phyloP scores from a whole-genome alignment of 176 grass and related monocot species.

The Oryza australiensis region DNA sequence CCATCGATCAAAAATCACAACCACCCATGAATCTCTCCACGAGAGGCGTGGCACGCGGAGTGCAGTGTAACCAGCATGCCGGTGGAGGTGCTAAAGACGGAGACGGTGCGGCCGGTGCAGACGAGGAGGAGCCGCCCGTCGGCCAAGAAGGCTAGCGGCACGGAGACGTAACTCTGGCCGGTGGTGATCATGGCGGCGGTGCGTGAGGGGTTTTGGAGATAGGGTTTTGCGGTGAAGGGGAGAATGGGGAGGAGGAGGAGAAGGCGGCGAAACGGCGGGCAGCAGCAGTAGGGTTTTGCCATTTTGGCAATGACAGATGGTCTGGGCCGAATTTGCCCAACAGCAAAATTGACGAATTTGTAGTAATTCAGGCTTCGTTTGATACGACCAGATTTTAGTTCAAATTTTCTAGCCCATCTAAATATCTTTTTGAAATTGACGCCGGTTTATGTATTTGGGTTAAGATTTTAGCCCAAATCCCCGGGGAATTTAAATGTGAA shows the following conservation, averaged over 20 bases:
- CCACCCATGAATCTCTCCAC: not conserved
- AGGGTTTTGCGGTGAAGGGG: slow-evolving; percentile 25
- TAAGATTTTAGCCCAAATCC: not conserved
- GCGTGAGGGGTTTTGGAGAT: not conserved
- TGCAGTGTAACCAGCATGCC: slow-evolving; percentile 67
- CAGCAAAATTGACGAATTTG: too few relatives aligned
- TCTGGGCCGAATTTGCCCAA: too few relatives aligned
- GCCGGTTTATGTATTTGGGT: not conserved
- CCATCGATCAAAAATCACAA: not conserved
- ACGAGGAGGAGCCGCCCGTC: slow-evolving; percentile 68
- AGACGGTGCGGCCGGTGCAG: slow-evolving; percentile 74
- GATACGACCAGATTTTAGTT: not conserved
- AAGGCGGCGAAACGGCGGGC: not conserved
- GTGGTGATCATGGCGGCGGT: slow-evolving; percentile 72
- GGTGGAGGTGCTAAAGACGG: slow-evolving; percentile 75
- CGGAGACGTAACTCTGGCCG: slow-evolving; percentile 77
- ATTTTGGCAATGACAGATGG: not conserved
- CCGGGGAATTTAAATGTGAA: not conserved
- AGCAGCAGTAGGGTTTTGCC: not conserved
- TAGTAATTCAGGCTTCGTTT: too few relatives aligned
- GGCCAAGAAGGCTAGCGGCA: slow-evolving; percentile 75
- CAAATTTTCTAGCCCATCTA: not conserved
- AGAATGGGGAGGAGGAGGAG: slow-evolving; percentile 19
- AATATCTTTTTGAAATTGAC: not conserved
- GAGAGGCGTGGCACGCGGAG: not conserved